Percentiles rank a stretch among this genome's conserved stretches.
Evolutionary conservation across 2,329 filamentous ascomycete species (phyloP).

Genomic region (Colletotrichum aenigma): DNA sequence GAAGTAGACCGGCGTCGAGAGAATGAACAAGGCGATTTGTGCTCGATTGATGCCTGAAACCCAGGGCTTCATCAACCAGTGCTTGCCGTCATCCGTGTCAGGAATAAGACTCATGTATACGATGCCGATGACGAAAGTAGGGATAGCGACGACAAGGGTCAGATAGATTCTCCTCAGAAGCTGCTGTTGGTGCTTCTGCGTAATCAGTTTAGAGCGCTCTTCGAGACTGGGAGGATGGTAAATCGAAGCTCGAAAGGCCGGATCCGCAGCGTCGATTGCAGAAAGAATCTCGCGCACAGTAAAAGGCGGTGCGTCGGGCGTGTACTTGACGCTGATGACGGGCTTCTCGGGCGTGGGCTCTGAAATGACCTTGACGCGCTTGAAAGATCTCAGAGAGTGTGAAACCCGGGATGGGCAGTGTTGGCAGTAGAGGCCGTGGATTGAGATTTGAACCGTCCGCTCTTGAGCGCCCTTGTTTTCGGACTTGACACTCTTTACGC

Average conservation of each 20-base stretch:
- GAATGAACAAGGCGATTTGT: slow-evolving; percentile 79
- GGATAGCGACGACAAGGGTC: slow-evolving; percentile 73
- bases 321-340: slow-evolving; percentile 73
- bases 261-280: slow-evolving; percentile 69
- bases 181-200: slow-evolving; percentile 69
- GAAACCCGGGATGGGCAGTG: slow-evolving; percentile 69
- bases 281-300: slow-evolving; percentile 78
- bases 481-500: slow-evolving; percentile 36
- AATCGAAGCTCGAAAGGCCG: slow-evolving; percentile 69
- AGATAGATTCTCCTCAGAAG: slow-evolving; percentile 74
- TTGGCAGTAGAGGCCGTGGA: slow-evolving; percentile 77
- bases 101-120: slow-evolving; percentile 87
- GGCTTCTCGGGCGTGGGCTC: slow-evolving; percentile 65
- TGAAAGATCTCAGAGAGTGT: slow-evolving; percentile 57
- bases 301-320: slow-evolving; percentile 68
- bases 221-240: slow-evolving; percentile 84
- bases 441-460: slow-evolving; percentile 66
- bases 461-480: slow-evolving; percentile 30
- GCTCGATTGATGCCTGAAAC: slow-evolving; percentile 75
- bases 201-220: slow-evolving; percentile 77
- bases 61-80: slow-evolving; percentile 74
- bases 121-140: slow-evolving; percentile 86
- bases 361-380: slow-evolving; percentile 56
- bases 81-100: slow-evolving; percentile 57
- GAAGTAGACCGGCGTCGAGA: slow-evolving; percentile 87